phyloP scores from a whole-genome alignment of 345 rosid genomes.

The Dimocarpus longan region DNA sequence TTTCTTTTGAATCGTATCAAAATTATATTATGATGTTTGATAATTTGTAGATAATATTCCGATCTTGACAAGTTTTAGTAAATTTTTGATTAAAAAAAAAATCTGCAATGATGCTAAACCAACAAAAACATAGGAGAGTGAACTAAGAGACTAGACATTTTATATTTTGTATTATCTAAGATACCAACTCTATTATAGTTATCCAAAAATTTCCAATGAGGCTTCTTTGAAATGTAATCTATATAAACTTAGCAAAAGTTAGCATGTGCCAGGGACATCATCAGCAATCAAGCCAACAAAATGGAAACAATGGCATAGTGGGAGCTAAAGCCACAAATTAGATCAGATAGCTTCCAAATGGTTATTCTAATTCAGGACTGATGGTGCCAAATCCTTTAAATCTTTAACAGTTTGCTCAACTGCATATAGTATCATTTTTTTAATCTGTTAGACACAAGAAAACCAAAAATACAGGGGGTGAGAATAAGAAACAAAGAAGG shows the following conservation, averaged over 20 bases:
- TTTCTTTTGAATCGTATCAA: too few relatives aligned
- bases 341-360: neutral
- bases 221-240: neutral
- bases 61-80: too few relatives aligned
- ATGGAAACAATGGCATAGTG: neutral
- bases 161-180: neutral
- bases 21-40: too few relatives aligned
- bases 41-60: too few relatives aligned
- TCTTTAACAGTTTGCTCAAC: constrained; percentile 48
- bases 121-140: too few relatives aligned
- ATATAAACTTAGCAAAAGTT: neutral
- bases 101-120: too few relatives aligned
- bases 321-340: neutral
- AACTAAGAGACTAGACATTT: too few relatives aligned
- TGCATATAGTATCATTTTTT: constrained; percentile 80
- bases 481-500: neutral
- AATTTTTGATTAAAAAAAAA: too few relatives aligned
- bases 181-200: too few relatives aligned
- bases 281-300: neutral
- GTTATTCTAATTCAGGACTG: neutral
- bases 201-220: neutral
- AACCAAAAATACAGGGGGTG: neutral
- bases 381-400: constrained; percentile 24
- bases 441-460: constrained; percentile 46
- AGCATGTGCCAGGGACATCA: neutral